Conservation (phyloP, 331 rosid genomes). For the Arachis monticola region DNA sequence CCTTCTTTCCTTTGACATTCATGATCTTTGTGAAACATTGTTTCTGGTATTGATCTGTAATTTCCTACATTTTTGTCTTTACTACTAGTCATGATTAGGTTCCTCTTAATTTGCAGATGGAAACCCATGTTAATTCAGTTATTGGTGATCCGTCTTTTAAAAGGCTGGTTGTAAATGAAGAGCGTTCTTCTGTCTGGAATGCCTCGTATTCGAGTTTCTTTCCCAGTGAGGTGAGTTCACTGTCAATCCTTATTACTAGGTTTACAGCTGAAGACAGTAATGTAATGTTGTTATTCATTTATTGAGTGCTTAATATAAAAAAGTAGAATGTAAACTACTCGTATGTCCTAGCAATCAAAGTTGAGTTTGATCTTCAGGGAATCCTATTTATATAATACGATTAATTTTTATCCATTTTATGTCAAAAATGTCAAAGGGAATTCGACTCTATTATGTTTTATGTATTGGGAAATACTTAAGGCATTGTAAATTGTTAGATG, state of each 20-base stretch:
- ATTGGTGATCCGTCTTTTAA: conserved; percentile 61
- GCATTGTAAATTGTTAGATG: no score
- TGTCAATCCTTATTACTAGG: conserved; percentile 2
- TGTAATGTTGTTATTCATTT: neutral
- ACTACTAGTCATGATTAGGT: conserved; percentile 18
- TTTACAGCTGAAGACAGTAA: conserved; percentile 10
- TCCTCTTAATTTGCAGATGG: conserved; percentile 65
- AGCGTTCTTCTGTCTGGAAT: conserved; percentile 64
- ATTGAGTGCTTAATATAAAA: neutral
- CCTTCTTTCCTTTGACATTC: conserved; percentile 11
- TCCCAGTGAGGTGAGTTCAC: conserved; percentile 66
- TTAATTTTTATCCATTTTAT: neutral
- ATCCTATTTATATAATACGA: neutral
- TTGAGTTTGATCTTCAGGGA: conserved; percentile 1
- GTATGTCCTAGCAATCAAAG: conserved; percentile 7
- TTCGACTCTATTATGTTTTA: neutral
- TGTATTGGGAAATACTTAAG: no score
- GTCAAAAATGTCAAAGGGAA: neutral
- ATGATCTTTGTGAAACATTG: conserved; percentile 24
- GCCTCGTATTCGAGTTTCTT: conserved; percentile 65
- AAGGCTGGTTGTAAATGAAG: conserved; percentile 61
- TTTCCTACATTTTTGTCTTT: conserved; percentile 21
- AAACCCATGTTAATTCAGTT: conserved; percentile 52
- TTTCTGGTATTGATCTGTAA: conserved; percentile 23
- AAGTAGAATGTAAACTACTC: neutral